These are phyloP conservation scores for Thalassiosira exigua DNA, from an alignment of 352 stramenopile species.

Conservation along the genomic window DNA sequence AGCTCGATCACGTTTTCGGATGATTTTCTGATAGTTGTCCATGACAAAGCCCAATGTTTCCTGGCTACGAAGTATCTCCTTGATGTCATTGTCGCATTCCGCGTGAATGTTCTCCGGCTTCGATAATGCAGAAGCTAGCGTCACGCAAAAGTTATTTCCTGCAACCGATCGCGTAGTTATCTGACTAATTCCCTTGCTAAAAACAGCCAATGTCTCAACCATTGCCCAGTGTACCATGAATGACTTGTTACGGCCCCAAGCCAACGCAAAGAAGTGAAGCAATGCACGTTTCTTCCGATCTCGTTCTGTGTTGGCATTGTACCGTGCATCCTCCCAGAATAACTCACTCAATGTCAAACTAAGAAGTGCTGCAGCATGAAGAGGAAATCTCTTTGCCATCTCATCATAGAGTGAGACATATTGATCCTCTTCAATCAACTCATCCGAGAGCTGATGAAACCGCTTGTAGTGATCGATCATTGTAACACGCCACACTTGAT, in stretches of 20 bases:
- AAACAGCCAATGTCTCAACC: constrained; percentile 8
- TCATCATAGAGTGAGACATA: background rate
- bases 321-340: background rate
- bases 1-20: background rate
- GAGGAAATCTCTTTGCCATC: background rate
- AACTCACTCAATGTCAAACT: background rate
- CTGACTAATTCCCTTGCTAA: constrained; percentile 4
- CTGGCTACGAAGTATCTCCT: background rate
- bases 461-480: background rate
- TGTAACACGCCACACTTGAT: background rate
- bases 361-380: background rate
- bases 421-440: background rate
- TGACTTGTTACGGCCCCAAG: background rate
- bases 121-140: background rate
- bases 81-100: background rate
- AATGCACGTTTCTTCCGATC: background rate
- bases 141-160: background rate
- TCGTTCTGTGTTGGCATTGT: background rate
- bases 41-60: background rate
- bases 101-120: background rate
- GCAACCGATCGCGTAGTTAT: constrained; percentile 3
- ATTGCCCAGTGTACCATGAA: constrained; percentile 13
- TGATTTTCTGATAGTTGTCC: background rate
- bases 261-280: constrained; percentile 6
- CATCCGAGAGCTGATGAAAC: background rate